Evolutionary conservation across 345 rosid species (phyloP).

Genomic region (Eucalyptus tenuipes): DNA sequence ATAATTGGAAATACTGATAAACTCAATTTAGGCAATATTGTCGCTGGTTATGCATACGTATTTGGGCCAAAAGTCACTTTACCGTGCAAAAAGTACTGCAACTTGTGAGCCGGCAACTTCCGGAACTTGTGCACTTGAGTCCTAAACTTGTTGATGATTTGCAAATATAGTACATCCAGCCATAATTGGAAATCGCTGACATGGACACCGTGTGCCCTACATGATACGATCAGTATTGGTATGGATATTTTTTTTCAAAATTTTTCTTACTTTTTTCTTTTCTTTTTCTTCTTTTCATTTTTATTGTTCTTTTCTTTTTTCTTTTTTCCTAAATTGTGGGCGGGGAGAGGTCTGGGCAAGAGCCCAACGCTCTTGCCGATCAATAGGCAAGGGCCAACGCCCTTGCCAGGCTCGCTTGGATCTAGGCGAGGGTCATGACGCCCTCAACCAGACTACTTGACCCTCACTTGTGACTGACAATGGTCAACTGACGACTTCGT

Average conservation of each 20-base stretch:
- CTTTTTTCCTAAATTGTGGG: neutral
- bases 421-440: neutral
- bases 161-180: too few species aligned
- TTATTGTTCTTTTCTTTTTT: too few species aligned
- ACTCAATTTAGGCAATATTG: neutral
- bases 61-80: too few species aligned
- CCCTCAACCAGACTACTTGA: neutral
- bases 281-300: too few species aligned
- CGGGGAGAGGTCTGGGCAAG: fast-evolving
- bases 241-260: fast-evolving
- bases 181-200: too few species aligned
- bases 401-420: neutral
- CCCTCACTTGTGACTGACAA: neutral
- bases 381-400: too few species aligned
- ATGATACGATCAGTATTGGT: too few species aligned
- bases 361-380: neutral
- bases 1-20: neutral
- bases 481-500: neutral
- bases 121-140: too few species aligned
- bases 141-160: too few species aligned
- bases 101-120: fast-evolving
- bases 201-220: fast-evolving
- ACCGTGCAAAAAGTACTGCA: neutral
- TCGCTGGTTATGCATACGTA: neutral
- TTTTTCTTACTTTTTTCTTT: too few species aligned